phyloP scores from a whole-genome alignment of 176 grass and related monocot species.

The Oryza punctata region DNA sequence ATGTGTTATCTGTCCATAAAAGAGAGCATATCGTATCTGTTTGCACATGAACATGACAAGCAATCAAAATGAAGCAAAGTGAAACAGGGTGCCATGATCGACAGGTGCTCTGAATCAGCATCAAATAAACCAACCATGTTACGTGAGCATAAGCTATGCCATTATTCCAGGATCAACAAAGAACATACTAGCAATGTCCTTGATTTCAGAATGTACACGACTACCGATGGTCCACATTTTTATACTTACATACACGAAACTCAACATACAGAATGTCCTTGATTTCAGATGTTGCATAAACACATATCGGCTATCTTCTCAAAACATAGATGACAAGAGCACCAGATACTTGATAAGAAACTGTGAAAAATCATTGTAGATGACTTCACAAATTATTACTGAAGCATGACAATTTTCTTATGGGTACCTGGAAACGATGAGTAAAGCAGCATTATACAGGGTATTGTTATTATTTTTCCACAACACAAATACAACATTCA shows the following conservation, averaged over 20 bases:
- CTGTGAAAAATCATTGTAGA: neutral
- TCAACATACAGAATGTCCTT: neutral
- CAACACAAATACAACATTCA: conserved; percentile 1
- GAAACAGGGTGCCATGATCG: conserved; percentile 8
- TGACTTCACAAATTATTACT: neutral
- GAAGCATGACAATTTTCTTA: conserved; percentile 4
- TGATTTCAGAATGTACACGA: too few relatives aligned
- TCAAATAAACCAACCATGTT: conserved; percentile 26
- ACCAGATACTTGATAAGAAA: neutral
- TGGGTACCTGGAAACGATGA: neutral
- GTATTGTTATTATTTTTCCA: neutral
- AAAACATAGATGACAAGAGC: neutral
- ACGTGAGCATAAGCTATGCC: conserved; percentile 8
- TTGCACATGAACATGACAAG: neutral
- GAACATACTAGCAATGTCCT: too few relatives aligned
- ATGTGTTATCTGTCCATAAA: neutral
- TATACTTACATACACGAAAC: neutral
- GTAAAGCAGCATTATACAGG: neutral
- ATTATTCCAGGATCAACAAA: conserved; percentile 29
- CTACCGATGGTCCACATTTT: neutral
- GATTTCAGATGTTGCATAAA: neutral
- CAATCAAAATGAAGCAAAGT: neutral
- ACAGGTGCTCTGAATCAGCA: conserved; percentile 32
- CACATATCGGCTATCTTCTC: neutral
- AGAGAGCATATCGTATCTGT: conserved; percentile 16